These are phyloP conservation scores for Xylaria sp. DNA, from an alignment of 495 filamentous ascomycete genomes.

Conservation along the genomic window DNA sequence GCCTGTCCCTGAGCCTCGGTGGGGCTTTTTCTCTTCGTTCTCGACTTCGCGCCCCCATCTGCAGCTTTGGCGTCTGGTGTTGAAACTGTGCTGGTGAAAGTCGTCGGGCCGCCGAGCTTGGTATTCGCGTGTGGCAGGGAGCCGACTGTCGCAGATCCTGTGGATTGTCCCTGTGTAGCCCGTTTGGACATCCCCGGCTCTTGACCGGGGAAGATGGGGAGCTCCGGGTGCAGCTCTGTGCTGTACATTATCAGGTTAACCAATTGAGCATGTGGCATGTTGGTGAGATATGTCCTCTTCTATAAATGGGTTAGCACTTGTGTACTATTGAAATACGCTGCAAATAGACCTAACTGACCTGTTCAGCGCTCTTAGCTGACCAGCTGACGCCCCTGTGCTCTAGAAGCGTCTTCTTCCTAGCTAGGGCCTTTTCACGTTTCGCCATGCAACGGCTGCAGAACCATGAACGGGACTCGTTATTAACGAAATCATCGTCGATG, in stretches of 20 bases:
- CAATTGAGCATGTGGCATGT: conserved; percentile 46
- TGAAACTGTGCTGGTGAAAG: conserved; percentile 32
- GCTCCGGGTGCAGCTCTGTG: conserved; percentile 48
- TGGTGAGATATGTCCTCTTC: conserved; percentile 50
- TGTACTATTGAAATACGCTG: conserved; percentile 45
- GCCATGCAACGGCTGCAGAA: conserved; percentile 71
- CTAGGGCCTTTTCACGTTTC: conserved; percentile 56
- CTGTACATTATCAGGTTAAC: conserved; percentile 46
- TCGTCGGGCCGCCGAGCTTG: conserved; percentile 46
- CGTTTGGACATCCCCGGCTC: conserved; percentile 31
- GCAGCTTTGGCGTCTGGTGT: conserved; percentile 26
- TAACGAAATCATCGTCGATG: conserved; percentile 73
- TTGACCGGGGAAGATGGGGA: conserved; percentile 51
- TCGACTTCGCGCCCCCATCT: conserved; percentile 19
- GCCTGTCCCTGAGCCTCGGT: conserved; percentile 11
- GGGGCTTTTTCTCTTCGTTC: conserved; percentile 33
- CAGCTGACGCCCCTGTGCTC: conserved; percentile 50
- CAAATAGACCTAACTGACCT: conserved; percentile 45
- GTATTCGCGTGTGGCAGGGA: conserved; percentile 48
- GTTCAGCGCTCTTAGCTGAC: conserved; percentile 49
- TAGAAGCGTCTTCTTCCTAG: conserved; percentile 42
- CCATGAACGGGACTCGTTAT: conserved; percentile 72
- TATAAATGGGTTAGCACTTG: conserved; percentile 29
- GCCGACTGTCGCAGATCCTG: conserved; percentile 44
- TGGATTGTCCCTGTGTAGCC: conserved; percentile 40